Conservation (phyloP, 495 filamentous ascomycete genomes). For the Podospora comata region DNA sequence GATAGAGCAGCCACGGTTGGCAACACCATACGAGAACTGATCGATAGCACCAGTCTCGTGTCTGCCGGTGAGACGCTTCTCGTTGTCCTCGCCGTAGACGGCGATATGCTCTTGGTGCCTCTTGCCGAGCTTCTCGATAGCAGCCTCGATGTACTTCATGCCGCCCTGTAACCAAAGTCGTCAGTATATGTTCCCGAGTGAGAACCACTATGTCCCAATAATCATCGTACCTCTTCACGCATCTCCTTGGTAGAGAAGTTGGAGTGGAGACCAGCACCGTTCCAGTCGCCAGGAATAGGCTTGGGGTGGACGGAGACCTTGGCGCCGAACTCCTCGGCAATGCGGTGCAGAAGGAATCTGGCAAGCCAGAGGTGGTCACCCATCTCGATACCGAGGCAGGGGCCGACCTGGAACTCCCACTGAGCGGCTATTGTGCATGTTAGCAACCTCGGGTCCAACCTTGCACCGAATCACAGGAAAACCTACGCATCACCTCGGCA, state of each 20-base stretch:
- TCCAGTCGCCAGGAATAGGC: constrained; percentile 99
- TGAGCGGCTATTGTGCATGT: constrained; percentile 55
- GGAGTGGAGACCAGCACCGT: constrained; percentile 96
- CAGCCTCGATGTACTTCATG: constrained; percentile 85
- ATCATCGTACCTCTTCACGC: constrained; percentile 42
- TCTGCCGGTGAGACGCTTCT: constrained; percentile 80
- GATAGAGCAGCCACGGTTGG: constrained; percentile 85
- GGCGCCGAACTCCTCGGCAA: constrained; percentile 95
- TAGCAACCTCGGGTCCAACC: not conserved
- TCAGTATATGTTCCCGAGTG: constrained; percentile 37
- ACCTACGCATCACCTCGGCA: constrained; percentile 69
- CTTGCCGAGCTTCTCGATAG: constrained; percentile 61
- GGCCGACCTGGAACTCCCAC: constrained; percentile 99
- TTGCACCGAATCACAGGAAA: not conserved
- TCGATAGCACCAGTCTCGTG: constrained; percentile 95
- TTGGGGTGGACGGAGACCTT: constrained; percentile 96
- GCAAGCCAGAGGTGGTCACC: constrained; percentile 98
- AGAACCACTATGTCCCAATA: too few relatives aligned
- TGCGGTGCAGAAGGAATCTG: constrained; percentile 92
- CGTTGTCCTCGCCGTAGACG: constrained; percentile 96
- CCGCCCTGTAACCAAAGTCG: constrained; percentile 52
- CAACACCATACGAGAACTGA: constrained; percentile 91
- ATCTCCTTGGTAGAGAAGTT: constrained; percentile 85
- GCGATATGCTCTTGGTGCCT: constrained; percentile 94
- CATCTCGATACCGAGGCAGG: constrained; percentile 87